Conservation (phyloP, 768 basidiomycete genomes). For the Paxillus ammoniavirescens region DNA sequence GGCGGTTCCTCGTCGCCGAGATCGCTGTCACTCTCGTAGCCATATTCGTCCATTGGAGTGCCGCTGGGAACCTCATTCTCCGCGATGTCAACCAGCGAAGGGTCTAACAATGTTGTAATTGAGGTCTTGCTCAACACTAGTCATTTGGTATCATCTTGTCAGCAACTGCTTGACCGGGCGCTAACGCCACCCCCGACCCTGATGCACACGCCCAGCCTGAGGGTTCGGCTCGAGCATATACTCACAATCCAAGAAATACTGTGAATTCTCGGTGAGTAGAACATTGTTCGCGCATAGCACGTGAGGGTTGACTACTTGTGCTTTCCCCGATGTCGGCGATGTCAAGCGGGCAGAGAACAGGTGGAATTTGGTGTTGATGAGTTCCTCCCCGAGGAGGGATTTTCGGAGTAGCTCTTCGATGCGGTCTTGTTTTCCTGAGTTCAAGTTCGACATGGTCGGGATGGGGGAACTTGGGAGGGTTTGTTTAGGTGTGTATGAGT, state of each 20-base stretch:
- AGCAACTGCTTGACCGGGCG: not conserved
- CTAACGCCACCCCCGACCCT: not conserved
- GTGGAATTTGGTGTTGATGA: slow-evolving; percentile 33
- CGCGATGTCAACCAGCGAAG: slow-evolving; percentile 12
- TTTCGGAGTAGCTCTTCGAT: slow-evolving; percentile 22
- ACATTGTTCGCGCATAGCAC: slow-evolving; percentile 28
- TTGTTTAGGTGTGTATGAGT: too few species aligned
- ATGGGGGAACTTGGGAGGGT: too few species aligned
- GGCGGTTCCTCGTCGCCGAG: slow-evolving; percentile 22
- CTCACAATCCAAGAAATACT: slow-evolving; percentile 28
- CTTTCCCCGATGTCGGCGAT: not conserved
- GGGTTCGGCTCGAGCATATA: not conserved
- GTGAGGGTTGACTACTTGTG: slow-evolving; percentile 14
- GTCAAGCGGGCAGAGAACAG: slow-evolving; percentile 21
- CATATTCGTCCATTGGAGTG: slow-evolving; percentile 8
- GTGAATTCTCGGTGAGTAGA: slow-evolving; percentile 23
- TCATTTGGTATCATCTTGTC: not conserved
- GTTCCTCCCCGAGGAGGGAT: slow-evolving; percentile 26
- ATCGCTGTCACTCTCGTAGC: slow-evolving; percentile 31
- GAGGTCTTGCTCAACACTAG: slow-evolving; percentile 11
- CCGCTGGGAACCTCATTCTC: slow-evolving; percentile 5
- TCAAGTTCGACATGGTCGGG: too few species aligned
- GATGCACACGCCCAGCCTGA: not conserved
- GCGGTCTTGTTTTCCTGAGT: slow-evolving; percentile 5
- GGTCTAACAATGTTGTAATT: slow-evolving; percentile 4